These are phyloP conservation scores for Daldinia grandis DNA, from an alignment of 495 filamentous ascomycete genomes.

Conservation along the genomic window DNA sequence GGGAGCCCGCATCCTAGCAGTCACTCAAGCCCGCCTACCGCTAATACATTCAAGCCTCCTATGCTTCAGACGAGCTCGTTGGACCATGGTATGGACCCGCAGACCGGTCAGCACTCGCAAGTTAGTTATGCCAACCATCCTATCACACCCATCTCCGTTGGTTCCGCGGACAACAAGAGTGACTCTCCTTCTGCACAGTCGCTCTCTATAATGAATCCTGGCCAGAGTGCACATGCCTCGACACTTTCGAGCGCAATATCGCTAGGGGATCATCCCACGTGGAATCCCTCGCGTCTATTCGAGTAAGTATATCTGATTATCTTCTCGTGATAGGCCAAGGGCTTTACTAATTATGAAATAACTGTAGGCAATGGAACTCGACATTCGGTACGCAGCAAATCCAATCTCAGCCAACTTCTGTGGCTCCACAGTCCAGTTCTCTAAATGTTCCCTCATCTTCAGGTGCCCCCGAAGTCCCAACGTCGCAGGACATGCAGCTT, in stretches of 20 bases:
- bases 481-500: constrained; percentile 59
- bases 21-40: constrained; percentile 69
- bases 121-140: constrained; percentile 79
- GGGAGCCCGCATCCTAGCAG: constrained; percentile 74
- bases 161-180: constrained; percentile 77
- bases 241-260: constrained; percentile 60
- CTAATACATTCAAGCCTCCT: constrained; percentile 53
- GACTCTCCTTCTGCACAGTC: constrained; percentile 82
- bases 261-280: constrained; percentile 73
- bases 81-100: constrained; percentile 56
- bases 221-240: constrained; percentile 56
- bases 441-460: constrained; percentile 54
- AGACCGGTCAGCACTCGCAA: constrained; percentile 65
- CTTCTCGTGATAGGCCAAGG: background rate
- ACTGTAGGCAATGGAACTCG: constrained; percentile 85
- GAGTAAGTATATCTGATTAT: constrained; percentile 68
- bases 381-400: constrained; percentile 78
- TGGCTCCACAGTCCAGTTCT: constrained; percentile 51
- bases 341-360: constrained; percentile 42
- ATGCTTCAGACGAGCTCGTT: constrained; percentile 51
- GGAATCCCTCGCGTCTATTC: constrained; percentile 95
- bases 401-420: constrained; percentile 52
- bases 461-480: constrained; percentile 60
- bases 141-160: constrained; percentile 81
- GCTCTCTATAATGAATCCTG: constrained; percentile 76